phyloP scores from a whole-genome alignment of 805 yeast genomes.

The Starmerella geochares region DNA sequence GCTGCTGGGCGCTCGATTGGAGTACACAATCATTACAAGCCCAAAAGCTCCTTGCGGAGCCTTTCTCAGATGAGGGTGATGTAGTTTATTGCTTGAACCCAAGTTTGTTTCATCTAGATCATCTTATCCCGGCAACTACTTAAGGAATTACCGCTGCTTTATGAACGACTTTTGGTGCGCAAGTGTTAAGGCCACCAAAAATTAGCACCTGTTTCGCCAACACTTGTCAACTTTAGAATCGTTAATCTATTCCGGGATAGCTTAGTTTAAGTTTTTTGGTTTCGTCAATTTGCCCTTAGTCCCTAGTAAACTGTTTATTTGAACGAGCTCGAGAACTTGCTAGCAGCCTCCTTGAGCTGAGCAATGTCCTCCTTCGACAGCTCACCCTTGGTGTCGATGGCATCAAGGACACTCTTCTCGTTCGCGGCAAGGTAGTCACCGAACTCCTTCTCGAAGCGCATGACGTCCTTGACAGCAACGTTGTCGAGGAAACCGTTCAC shows the following conservation, averaged over 20 bases:
- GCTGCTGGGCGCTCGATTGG: neutral
- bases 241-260: conserved; percentile 9
- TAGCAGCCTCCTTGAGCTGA: conserved; percentile 81
- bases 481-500: conserved; percentile 97
- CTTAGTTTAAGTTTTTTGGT: conserved; percentile 8
- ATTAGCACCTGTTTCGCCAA: too few relatives aligned
- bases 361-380: conserved; percentile 78
- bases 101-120: too few relatives aligned
- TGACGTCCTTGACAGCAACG: conserved; percentile 74
- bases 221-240: neutral
- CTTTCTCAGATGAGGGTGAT: too few relatives aligned
- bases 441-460: conserved; percentile 87
- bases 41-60: too few relatives aligned
- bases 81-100: too few relatives aligned
- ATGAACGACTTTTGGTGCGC: too few relatives aligned
- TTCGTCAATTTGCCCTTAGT: conserved; percentile 6
- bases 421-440: conserved; percentile 83
- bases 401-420: conserved; percentile 71
- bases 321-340: conserved; percentile 86
- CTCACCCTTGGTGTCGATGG: conserved; percentile 83
- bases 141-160: too few relatives aligned
- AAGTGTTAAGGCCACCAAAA: too few relatives aligned
- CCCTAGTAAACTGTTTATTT: conserved; percentile 23
- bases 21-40: too few relatives aligned
- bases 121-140: too few relatives aligned